A percentile compares a stretch with the other conserved stretches of the same genome.
Conservation (phyloP, 1,284 basidiomycete species). For the Ustilago trichophora region DNA sequence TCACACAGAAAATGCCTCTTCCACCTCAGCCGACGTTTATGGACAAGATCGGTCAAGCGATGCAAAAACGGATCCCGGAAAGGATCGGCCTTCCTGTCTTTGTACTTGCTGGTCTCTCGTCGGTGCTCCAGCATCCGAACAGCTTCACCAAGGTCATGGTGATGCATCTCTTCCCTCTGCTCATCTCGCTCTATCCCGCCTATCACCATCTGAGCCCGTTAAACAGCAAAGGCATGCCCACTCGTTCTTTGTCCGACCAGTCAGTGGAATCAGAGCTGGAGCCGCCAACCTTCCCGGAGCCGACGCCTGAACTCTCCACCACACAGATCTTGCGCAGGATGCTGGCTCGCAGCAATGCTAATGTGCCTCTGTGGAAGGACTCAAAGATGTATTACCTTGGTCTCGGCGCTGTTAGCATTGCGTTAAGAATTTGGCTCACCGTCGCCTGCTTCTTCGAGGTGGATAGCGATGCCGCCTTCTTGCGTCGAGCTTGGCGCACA, state of each 20-base stretch:
- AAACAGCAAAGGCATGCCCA: not conserved
- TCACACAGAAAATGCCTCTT: conserved; percentile 15
- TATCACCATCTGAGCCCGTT: conserved; percentile 2
- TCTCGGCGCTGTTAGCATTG: conserved; percentile 20
- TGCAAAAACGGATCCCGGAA: conserved; percentile 23
- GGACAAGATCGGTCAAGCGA: conserved; percentile 11
- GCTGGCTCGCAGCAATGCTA: conserved; percentile 8
- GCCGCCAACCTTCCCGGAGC: not conserved
- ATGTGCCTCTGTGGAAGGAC: conserved; percentile 9
- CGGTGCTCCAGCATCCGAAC: conserved; percentile 71
- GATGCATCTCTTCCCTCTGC: conserved; percentile 74
- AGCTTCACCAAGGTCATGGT: conserved; percentile 72
- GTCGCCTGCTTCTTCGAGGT: conserved; percentile 9
- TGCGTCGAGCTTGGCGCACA: conserved; percentile 11
- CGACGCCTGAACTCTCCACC: not conserved
- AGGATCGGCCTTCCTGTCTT: conserved; percentile 56
- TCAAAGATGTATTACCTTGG: conserved; percentile 22
- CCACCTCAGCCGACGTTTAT: conserved; percentile 16
- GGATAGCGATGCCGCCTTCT: not conserved
- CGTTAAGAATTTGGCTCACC: conserved; percentile 20
- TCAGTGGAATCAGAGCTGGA: too few relatives aligned
- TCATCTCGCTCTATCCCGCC: conserved; percentile 70
- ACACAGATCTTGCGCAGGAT: conserved; percentile 7
- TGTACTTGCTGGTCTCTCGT: conserved; percentile 70
- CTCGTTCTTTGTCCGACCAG: not conserved